A percentile compares a stretch with the other conserved stretches of the same genome.
Evolutionary conservation across 2,329 filamentous ascomycete species (phyloP).

Genomic region (Stemphylium vesicarium): DNA sequence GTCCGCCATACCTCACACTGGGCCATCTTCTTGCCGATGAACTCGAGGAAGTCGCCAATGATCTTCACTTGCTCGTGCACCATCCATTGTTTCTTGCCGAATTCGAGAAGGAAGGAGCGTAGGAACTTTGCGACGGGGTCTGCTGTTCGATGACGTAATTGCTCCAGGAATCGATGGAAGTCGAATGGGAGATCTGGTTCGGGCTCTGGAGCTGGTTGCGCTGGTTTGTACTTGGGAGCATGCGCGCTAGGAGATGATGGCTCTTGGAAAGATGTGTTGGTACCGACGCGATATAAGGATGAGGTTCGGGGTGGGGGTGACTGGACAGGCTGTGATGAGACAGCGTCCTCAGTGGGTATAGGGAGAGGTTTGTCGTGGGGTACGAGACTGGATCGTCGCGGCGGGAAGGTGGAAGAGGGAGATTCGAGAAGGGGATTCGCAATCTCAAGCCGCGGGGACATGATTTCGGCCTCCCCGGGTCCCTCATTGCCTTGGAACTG

Average conservation of each 20-base stretch:
- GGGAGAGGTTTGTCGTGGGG: constrained; percentile 60
- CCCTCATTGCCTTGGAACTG: constrained; percentile 82
- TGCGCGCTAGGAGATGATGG: constrained; percentile 43
- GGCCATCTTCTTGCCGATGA: constrained; percentile 98
- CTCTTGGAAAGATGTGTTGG: constrained; percentile 40
- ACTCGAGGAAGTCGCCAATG: constrained; percentile 92
- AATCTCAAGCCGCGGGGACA: constrained; percentile 86
- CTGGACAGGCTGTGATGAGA: constrained; percentile 31
- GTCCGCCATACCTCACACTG: constrained; percentile 96
- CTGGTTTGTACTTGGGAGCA: constrained; percentile 63
- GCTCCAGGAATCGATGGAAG: constrained; percentile 95
- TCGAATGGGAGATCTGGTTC: constrained; percentile 91
- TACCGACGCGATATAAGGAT: constrained; percentile 41
- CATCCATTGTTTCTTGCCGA: constrained; percentile 98
- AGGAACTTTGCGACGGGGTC: constrained; percentile 96
- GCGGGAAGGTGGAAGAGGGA: constrained; percentile 70
- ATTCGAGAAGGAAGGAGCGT: constrained; percentile 91
- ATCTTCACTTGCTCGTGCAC: constrained; percentile 99
- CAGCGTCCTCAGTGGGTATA: constrained; percentile 29
- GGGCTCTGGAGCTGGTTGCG: constrained; percentile 59
- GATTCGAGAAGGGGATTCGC: constrained; percentile 77
- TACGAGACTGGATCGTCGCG: constrained; percentile 85
- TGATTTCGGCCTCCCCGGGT: constrained; percentile 80
- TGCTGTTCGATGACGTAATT: constrained; percentile 94
- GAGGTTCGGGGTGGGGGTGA: constrained; percentile 46